phyloP scores from a whole-genome alignment of 352 stramenopile species.

The Phytophthora pluvialis region DNA sequence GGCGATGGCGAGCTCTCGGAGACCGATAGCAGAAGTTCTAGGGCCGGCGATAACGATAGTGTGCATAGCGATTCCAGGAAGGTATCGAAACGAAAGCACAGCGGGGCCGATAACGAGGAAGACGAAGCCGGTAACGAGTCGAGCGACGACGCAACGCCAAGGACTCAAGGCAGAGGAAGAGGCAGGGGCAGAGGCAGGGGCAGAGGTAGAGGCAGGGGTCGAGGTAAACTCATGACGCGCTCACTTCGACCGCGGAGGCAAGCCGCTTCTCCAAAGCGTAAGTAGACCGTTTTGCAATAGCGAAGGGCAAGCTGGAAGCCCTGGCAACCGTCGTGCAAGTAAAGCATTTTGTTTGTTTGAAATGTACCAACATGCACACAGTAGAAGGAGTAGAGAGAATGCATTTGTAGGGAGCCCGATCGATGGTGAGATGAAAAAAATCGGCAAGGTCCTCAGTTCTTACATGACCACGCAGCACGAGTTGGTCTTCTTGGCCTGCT shows the following conservation, averaged over 20 bases:
- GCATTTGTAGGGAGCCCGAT: constrained; percentile 32
- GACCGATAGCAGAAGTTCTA: constrained; percentile 36
- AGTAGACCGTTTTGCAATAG: constrained; percentile 34
- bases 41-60: constrained; percentile 35
- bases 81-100: constrained; percentile 29
- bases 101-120: constrained; percentile 34
- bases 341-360: constrained; percentile 46
- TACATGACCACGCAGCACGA: constrained; percentile 97
- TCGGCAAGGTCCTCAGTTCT: constrained; percentile 29
- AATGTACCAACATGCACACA: constrained; percentile 52
- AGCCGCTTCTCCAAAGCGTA: constrained; percentile 50
- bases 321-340: constrained; percentile 33
- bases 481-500: constrained; percentile 99
- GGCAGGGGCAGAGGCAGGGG: constrained; percentile 3
- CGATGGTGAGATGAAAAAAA: constrained; percentile 23
- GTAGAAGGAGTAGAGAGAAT: constrained; percentile 34
- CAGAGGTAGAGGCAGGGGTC: constrained; percentile 20
- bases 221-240: constrained; percentile 35
- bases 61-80: constrained; percentile 32
- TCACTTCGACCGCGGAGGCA: constrained; percentile 67
- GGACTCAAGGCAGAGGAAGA: constrained; percentile 25
- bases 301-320: constrained; percentile 4
- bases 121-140: constrained; percentile 64
- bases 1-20: constrained; percentile 36
- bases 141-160: constrained; percentile 42